Percentiles rank a stretch among this genome's conserved stretches.
phyloP scores from a whole-genome alignment of 176 grass and related monocot species.

The Bolboschoenus planiculmis region DNA sequence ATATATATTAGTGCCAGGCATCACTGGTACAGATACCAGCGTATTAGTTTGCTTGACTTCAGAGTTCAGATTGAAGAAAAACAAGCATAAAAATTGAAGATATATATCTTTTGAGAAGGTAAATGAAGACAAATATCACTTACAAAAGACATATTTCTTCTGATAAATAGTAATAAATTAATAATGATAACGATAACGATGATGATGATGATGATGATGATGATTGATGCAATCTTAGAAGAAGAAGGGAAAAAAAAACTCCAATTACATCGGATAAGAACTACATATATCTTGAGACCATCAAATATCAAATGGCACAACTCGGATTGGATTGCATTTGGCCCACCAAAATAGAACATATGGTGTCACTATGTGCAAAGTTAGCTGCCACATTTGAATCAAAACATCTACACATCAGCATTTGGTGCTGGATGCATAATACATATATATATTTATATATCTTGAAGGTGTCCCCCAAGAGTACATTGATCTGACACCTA shows the following conservation, averaged over 20 bases:
- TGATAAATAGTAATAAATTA: too few species aligned
- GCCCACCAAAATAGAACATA: background rate
- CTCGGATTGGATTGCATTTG: background rate
- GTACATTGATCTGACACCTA: background rate
- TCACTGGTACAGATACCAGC: background rate
- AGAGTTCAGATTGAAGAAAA: background rate
- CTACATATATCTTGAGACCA: background rate
- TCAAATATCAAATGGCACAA: background rate
- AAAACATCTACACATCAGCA: background rate
- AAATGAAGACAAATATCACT: background rate
- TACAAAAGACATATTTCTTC: too few species aligned
- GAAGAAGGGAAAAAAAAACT: background rate
- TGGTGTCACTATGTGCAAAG: background rate
- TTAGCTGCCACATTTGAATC: background rate
- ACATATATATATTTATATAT: too few species aligned
- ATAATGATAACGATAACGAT: background rate
- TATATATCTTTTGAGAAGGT: background rate
- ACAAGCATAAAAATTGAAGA: background rate
- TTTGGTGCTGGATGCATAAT: background rate
- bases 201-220: too few species aligned
- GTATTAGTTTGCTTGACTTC: background rate
- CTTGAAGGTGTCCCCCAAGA: background rate
- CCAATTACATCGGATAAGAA: background rate
- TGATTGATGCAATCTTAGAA: too few species aligned
- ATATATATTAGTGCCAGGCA: background rate